Base-by-base conservation (phyloP, 208 protist genomes). In the Crithidia brevicula region DNA sequence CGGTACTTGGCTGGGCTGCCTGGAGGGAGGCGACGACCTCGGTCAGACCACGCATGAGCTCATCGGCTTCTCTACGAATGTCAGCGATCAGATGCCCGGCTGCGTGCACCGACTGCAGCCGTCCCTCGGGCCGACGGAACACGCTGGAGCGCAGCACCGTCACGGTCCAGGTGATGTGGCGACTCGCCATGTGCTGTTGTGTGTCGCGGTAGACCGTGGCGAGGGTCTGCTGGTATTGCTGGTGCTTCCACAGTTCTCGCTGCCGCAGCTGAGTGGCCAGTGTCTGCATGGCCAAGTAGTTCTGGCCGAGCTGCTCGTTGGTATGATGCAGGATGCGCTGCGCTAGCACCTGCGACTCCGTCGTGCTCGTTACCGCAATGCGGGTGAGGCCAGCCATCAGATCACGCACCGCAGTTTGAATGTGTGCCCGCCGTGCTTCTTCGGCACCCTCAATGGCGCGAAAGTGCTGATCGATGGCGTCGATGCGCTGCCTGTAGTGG, bases 281-380 rank as follows among this genome's bases (percentile, higher is more conserved):
- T 1, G 72, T 82, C 34, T 81, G 76, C 40, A 76, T 78, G n/a
- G 58, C 67, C 11, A 82, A 54, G 46, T 91, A 72, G 67, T 89
- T 94, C 46, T 65, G 56, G 11, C 78, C 81, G 18, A 91, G 59
- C 59, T 89, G 69, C 34, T 86, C 81, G 63, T 96, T 96, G 8
- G 80, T 79, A 45, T 69, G 65, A 54, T 92, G 88, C 38, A 96
- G 84, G 34, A 83, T 81, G 20, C 86, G 86, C 80, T 96, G 91
- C 23, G 85, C 88, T 15, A 96, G 53, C 18, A 90, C 86, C 64
- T 94, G 91, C 16, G 88, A 89, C 27, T 70, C 84, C 42, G 72
- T 89, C 10, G 93, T 82, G 72, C 83, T 85, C 33, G 65, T 78
- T 43, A 93, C 92, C 46, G 85, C 86, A 59, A 93, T 92, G 28